These are phyloP conservation scores for Xylaria hypoxylon DNA, from an alignment of 2,329 filamentous ascomycete species.

Conservation along the genomic window DNA sequence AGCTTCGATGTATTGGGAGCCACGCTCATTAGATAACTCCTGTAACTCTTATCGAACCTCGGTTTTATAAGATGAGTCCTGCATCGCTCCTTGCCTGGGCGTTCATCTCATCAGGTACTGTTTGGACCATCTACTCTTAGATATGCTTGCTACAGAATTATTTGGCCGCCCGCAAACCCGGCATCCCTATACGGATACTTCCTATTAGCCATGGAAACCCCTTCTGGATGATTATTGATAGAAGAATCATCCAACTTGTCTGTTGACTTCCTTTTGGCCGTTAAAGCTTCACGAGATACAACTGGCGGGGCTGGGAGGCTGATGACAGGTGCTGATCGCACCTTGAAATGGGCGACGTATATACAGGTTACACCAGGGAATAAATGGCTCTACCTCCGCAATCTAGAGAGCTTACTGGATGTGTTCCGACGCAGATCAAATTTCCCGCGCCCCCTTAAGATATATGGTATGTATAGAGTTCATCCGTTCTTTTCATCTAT, in stretches of 20 bases:
- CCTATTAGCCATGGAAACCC: constrained; percentile 31
- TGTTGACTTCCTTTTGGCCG: constrained; percentile 43
- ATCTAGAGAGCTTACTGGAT: not conserved
- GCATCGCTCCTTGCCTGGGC: too few species aligned
- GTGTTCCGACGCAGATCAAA: not conserved
- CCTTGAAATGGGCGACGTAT: not conserved
- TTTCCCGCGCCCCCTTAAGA: not conserved
- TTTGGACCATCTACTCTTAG: too few species aligned
- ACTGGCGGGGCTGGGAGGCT: constrained; percentile 43
- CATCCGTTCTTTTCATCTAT: too few species aligned
- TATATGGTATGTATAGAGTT: not conserved
- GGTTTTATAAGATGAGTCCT: too few species aligned
- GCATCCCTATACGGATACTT: constrained; percentile 23
- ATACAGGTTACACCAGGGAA: constrained; percentile 1
- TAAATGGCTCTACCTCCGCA: not conserved
- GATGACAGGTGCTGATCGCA: not conserved
- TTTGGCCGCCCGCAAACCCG: constrained; percentile 15
- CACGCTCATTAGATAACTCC: too few species aligned
- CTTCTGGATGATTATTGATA: constrained; percentile 29
- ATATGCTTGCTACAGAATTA: constrained; percentile 20
- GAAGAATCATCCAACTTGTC: constrained; percentile 20
- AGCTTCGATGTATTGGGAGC: too few species aligned
- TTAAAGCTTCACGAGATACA: constrained; percentile 46
- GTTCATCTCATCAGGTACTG: too few species aligned
- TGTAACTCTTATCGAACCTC: too few species aligned